phyloP scores from a whole-genome alignment of 306 rosid species.

The Urtica urens region DNA sequence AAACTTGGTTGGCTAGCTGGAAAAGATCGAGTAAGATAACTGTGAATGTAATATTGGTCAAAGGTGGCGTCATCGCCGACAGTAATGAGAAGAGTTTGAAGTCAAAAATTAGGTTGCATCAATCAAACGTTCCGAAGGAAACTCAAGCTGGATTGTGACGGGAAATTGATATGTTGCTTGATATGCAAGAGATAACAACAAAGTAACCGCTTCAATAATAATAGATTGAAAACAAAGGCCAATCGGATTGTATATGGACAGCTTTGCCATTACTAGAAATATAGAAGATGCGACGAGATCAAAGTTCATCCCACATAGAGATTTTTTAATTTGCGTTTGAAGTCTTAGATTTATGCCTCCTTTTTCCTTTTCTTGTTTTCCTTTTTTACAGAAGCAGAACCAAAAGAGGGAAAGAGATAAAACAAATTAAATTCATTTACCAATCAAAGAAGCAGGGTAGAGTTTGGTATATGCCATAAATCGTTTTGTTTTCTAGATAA shows the following conservation, averaged over 20 bases:
- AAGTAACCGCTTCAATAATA: not conserved
- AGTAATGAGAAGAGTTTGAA: not conserved
- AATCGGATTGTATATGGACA: not conserved
- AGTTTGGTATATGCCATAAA: no score
- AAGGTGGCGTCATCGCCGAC: conserved; percentile 4
- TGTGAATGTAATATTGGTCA: not conserved
- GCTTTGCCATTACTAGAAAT: not conserved
- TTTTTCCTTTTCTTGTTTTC: no score
- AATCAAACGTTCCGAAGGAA: not conserved
- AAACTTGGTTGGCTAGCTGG: not conserved
- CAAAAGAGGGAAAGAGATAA: not conserved
- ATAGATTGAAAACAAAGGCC: conserved; percentile 4
- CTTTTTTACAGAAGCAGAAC: not conserved
- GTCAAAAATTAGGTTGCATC: conserved; percentile 3
- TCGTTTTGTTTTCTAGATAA: no score
- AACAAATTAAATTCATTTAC: no score
- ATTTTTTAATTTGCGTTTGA: conserved; percentile 4
- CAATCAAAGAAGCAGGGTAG: no score
- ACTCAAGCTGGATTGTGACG: not conserved
- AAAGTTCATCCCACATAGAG: not conserved
- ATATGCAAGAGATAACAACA: not conserved
- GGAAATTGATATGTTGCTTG: not conserved
- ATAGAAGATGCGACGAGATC: not conserved
- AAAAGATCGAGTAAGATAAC: not conserved
- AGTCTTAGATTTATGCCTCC: not conserved